phyloP scores from a whole-genome alignment of 176 grass and related monocot species.

The Canna indica region DNA sequence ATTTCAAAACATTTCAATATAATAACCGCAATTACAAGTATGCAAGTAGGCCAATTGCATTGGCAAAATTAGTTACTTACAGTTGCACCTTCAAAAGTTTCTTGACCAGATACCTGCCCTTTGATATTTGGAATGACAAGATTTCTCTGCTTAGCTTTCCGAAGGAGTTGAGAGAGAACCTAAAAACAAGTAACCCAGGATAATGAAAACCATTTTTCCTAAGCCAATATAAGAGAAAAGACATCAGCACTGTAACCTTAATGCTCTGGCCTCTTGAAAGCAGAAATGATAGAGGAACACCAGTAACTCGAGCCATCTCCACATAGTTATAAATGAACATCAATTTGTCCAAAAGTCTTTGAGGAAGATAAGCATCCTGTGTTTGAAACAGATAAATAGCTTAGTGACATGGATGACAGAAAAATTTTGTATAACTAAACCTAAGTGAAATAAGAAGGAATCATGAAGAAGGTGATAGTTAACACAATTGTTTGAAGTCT shows the following conservation, averaged over 20 bases:
- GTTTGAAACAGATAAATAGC: constrained; percentile 7
- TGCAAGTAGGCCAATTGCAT: no score
- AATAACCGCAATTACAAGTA: no score
- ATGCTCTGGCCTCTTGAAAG: constrained; percentile 95
- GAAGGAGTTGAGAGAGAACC: constrained; percentile 92
- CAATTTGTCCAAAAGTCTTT: constrained; percentile 89
- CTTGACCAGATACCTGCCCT: constrained; percentile 74
- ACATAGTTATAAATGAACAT: constrained; percentile 99
- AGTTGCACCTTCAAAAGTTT: constrained; percentile 95
- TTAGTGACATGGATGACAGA: neutral
- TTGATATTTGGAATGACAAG: constrained; percentile 98
- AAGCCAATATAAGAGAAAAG: neutral
- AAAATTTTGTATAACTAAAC: neutral
- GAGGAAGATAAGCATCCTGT: constrained; percentile 97
- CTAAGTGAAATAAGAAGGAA: neutral
- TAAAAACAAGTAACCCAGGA: constrained; percentile 4
- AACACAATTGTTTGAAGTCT: neutral
- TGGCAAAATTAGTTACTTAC: constrained; percentile 42
- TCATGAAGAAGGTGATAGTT: constrained; percentile 3
- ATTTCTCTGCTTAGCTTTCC: constrained; percentile 90
- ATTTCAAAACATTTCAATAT: no score
- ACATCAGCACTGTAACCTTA: constrained; percentile 40
- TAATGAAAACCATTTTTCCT: neutral
- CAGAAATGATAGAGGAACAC: constrained; percentile 92
- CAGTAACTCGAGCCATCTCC: constrained; percentile 98